phyloP scores from a whole-genome alignment of 2,329 filamentous ascomycete species.

The Nigrograna mackinnonii region DNA sequence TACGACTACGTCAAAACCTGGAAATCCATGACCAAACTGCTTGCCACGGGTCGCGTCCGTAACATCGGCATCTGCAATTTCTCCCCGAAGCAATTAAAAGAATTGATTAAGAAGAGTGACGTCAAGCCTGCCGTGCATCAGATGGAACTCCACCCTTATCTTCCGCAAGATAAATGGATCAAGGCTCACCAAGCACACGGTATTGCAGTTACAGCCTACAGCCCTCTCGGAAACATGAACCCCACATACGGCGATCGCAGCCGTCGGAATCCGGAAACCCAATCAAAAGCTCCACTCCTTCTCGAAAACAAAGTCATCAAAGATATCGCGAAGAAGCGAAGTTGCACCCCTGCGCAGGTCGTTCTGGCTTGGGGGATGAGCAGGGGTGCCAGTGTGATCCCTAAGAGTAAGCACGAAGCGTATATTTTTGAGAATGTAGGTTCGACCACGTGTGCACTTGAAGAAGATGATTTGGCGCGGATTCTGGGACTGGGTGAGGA shows the following conservation, averaged over 20 bases:
- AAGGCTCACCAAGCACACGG: constrained; percentile 9
- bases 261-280: constrained; percentile 47
- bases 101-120: constrained; percentile 50
- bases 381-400: constrained; percentile 26
- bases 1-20: constrained; percentile 14
- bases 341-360: constrained; percentile 71
- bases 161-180: constrained; percentile 12
- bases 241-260: constrained; percentile 11
- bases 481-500: too few species aligned
- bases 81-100: constrained; percentile 44
- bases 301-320: constrained; percentile 59
- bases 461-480: too few species aligned
- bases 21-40: constrained; percentile 35
- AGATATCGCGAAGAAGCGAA: constrained; percentile 64
- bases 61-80: constrained; percentile 19
- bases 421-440: neutral
- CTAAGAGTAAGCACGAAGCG: constrained; percentile 30
- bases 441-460: too few species aligned
- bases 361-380: constrained; percentile 85
- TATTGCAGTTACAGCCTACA: constrained; percentile 17
- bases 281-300: too few species aligned
- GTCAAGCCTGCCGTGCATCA: constrained; percentile 21
- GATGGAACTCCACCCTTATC: constrained; percentile 19
- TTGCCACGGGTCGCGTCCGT: constrained; percentile 25
- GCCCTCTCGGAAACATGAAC: constrained; percentile 17